A percentile compares a stretch with the other conserved stretches of the same genome.
These are phyloP conservation scores for Diplocarpon mali DNA, from an alignment of 2,329 filamentous ascomycete species.

Conservation along the genomic window DNA sequence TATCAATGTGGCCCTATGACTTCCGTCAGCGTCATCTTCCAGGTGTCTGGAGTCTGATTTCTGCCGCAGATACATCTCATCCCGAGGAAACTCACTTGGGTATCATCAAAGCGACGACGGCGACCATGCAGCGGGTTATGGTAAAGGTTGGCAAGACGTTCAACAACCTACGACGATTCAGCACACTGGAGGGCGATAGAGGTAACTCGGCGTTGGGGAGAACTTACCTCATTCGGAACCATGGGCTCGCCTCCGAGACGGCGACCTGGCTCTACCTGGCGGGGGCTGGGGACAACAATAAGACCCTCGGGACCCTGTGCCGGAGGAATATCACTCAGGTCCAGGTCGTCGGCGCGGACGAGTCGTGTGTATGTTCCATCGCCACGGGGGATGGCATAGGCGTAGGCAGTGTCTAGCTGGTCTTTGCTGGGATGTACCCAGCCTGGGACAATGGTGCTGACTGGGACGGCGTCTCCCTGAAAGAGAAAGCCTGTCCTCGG, in stretches of 20 bases:
- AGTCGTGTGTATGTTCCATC: constrained; percentile 44
- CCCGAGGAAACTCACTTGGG: background rate
- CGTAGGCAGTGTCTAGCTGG: constrained; percentile 28
- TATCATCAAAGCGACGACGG: background rate
- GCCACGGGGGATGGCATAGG: constrained; percentile 43
- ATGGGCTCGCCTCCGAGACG: constrained; percentile 9
- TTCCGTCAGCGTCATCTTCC: background rate
- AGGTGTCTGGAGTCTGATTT: no score
- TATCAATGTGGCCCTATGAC: constrained; percentile 14
- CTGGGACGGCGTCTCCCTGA: constrained; percentile 17
- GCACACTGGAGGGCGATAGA: background rate
- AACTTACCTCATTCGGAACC: constrained; percentile 15
- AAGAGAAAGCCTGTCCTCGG: background rate
- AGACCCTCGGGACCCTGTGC: constrained; percentile 22
- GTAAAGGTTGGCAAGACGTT: background rate
- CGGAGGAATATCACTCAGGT: constrained; percentile 32
- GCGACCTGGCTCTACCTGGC: constrained; percentile 10
- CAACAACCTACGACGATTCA: background rate
- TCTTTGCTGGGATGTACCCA: constrained; percentile 11
- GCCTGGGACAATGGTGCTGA: constrained; percentile 19
- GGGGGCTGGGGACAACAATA: constrained; percentile 22
- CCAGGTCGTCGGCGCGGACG: constrained; percentile 42
- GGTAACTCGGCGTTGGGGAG: background rate
- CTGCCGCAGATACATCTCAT: no score
- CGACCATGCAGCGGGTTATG: background rate